Percentiles rank a stretch among this genome's conserved stretches.
phyloP scores from a whole-genome alignment of 2,329 filamentous ascomycete genomes.

The Talaromyces sp. region DNA sequence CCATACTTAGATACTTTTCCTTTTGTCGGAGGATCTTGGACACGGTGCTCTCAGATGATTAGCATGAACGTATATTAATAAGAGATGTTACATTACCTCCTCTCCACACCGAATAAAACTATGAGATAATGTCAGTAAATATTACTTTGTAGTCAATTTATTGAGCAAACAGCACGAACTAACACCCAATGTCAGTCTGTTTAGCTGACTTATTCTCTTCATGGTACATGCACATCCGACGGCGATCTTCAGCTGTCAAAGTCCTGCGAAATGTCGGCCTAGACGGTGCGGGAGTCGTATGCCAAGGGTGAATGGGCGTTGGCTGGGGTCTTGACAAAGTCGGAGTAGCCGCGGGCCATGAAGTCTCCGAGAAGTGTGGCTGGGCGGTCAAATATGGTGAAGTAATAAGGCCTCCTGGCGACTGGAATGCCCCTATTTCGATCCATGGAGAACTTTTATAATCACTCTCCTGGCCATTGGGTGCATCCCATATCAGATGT shows the following conservation, averaged over 20 bases:
- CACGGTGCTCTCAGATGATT: conserved; percentile 65
- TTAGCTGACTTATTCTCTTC: conserved; percentile 85
- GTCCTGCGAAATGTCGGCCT: conserved; percentile 71
- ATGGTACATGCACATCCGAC: conserved; percentile 89
- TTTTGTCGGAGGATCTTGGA: conserved; percentile 94
- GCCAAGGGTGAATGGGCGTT: conserved; percentile 33
- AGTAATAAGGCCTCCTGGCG: conserved; percentile 47
- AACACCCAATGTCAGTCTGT: conserved; percentile 93
- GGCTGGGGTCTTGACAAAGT: conserved; percentile 50
- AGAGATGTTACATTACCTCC: conserved; percentile 63
- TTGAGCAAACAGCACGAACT: neutral
- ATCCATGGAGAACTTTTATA: conserved; percentile 44
- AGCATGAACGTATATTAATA: conserved; percentile 12
- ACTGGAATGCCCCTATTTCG: conserved; percentile 42
- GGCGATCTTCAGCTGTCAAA: conserved; percentile 82
- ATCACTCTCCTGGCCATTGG: conserved; percentile 41
- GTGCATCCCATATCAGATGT: conserved; percentile 27
- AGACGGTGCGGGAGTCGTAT: conserved; percentile 35
- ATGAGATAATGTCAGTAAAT: conserved; percentile 18
- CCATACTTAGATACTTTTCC: conserved; percentile 83
- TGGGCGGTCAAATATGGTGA: conserved; percentile 64
- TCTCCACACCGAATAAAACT: conserved; percentile 90
- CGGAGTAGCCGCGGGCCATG: conserved; percentile 51
- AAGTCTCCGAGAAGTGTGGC: conserved; percentile 56
- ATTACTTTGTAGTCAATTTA: neutral